Conservation (phyloP, 306 rosid species). For the Castanopsis chinensis region DNA sequence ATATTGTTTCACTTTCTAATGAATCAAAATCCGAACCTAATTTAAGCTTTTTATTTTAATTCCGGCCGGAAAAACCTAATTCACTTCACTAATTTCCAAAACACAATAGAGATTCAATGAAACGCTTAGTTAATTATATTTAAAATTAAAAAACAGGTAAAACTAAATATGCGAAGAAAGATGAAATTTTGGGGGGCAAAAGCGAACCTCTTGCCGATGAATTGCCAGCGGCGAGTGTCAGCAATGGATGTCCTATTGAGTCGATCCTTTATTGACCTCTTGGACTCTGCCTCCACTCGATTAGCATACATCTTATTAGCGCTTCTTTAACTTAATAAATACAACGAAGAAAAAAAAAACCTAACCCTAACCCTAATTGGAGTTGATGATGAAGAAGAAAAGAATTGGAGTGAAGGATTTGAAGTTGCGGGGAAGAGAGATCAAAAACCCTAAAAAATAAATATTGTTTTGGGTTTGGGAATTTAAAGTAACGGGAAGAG, state of each 20-base stretch:
- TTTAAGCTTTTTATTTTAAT: too few species aligned
- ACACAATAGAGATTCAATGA: not conserved
- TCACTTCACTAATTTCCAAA: not conserved
- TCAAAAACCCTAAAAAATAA: not conserved
- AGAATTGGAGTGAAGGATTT: not conserved
- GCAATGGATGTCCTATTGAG: conserved; percentile 56
- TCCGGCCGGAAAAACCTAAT: too few species aligned
- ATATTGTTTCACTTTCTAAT: too few species aligned
- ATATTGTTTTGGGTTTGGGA: not conserved
- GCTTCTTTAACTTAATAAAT: not conserved
- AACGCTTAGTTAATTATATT: too few species aligned
- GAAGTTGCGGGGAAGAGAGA: not conserved
- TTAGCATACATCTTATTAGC: conserved; percentile 73
- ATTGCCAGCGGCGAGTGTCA: conserved; percentile 48
- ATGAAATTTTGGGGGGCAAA: not conserved
- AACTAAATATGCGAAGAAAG: not conserved
- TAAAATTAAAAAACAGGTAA: not conserved
- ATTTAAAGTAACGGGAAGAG: not conserved
- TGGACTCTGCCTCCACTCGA: conserved; percentile 68
- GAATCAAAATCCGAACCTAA: too few species aligned
- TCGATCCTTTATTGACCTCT: conserved; percentile 86
- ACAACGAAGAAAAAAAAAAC: not conserved
- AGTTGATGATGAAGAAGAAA: not conserved
- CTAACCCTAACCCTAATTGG: conserved; percentile 15
- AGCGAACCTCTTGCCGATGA: conserved; percentile 78